Evolutionary conservation across 768 basidiomycete species (phyloP), one percentile per base, ranked within the genome.

Genomic region (Termitomyces sp.): DNA sequence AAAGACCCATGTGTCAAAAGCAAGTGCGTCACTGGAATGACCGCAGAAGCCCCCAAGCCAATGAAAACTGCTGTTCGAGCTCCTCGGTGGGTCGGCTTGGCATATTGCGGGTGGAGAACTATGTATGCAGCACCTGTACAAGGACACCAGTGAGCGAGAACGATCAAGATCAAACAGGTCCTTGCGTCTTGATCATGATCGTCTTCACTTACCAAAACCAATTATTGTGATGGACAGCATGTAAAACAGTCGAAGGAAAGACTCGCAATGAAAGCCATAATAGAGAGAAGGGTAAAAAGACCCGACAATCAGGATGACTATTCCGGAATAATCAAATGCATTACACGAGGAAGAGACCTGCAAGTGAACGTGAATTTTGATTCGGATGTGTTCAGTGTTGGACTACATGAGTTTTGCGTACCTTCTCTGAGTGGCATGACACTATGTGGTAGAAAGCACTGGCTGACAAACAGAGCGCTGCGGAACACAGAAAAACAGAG

Each of bases 51-150:
- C 12, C 94, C 94, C 25, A 96, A 80, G 10, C 76, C 80, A 59
- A 94, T 80, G 73, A 95, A 97, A 15, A 92, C 81, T 33, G 73
- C 68, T 13, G 91, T 94, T 23, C 94, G 83, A 46, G 86, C 82
- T 60, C 85, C 82, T 23, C 92, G 80, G 66, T 89, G 88, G 3
- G 81, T 79, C 5, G 90, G 85, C 57, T 84, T 86, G 20, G 85
- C 75, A 65, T 92, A 92, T 64, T 87, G 81, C 5, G 91, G 90
- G 47, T 85, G 80, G 20, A 94, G 76, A 32, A 94, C 89, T 63
- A 89, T 79, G 69, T 82, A 86, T n/a, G 83, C 79, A 9, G 87
- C 82, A 54, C 76, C 86, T 89, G 32, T 48, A 54, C 20, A 51
- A 35, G 27, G 3, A 46, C 36, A 27, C 39, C 36, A 47, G 16